Conservation (phyloP, 192 early-diverging fungal species). For the Dissophora globulifera region DNA sequence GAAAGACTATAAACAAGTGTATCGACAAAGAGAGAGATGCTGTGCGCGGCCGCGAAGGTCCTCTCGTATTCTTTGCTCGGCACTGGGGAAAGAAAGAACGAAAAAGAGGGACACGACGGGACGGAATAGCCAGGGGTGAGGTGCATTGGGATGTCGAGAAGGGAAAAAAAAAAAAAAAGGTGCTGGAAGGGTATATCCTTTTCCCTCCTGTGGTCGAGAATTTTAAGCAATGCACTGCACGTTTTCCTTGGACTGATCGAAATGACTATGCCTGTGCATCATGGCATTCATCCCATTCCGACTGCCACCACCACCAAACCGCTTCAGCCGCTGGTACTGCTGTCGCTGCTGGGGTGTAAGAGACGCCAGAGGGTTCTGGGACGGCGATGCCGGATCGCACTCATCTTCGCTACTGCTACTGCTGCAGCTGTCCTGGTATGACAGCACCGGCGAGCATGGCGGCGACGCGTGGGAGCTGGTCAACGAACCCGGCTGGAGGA, state of each 20-base stretch:
- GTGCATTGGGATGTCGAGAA: too few species aligned
- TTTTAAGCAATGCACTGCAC: slow-evolving; percentile 37
- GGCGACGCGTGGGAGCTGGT: slow-evolving; percentile 16
- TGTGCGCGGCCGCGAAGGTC: too few species aligned
- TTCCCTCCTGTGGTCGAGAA: too few species aligned
- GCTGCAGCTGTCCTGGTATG: slow-evolving; percentile 40
- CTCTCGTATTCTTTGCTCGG: too few species aligned
- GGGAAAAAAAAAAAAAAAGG: too few species aligned
- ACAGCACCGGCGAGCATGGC: slow-evolving; percentile 45
- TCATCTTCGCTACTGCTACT: slow-evolving; percentile 45
- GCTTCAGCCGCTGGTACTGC: slow-evolving; percentile 30
- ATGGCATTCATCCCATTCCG: slow-evolving; percentile 31
- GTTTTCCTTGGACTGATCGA: slow-evolving; percentile 23
- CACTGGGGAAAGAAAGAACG: too few species aligned
- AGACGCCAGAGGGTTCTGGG: slow-evolving; percentile 2
- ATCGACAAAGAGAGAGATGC: too few species aligned
- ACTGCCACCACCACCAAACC: slow-evolving; percentile 23
- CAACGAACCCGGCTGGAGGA: slow-evolving; percentile 16
- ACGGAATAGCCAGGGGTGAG: too few species aligned
- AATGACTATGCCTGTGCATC: slow-evolving; percentile 43
- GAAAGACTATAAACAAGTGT: too few species aligned
- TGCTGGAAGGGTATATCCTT: too few species aligned
- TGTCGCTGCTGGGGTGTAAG: slow-evolving; percentile 31
- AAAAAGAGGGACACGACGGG: too few species aligned
- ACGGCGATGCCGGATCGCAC: slow-evolving; percentile 3